Conservation (phyloP, 768 basidiomycete genomes). For the Leccinum broughii region DNA sequence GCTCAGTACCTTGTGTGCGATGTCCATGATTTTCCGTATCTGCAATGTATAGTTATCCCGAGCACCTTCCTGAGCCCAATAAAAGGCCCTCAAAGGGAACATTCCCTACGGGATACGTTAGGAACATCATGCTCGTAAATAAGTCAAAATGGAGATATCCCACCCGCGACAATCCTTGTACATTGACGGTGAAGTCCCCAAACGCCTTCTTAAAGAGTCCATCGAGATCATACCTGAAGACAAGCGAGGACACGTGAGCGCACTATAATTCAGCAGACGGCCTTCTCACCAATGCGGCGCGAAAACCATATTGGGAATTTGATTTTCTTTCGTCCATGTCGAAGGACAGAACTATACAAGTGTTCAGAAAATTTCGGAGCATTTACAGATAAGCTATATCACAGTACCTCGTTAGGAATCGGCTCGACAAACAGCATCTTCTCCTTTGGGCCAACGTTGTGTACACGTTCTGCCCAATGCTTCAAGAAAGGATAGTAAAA, state of each 20-base stretch:
- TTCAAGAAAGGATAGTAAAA: conserved; percentile 79
- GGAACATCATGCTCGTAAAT: background rate
- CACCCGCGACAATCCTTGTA: conserved; percentile 88
- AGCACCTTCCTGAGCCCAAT: conserved; percentile 84
- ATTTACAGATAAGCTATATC: background rate
- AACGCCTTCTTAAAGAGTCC: conserved; percentile 83
- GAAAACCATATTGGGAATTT: conserved; percentile 63
- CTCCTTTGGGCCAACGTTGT: conserved; percentile 44
- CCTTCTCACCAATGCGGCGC: conserved; percentile 69
- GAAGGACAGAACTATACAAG: conserved; percentile 68
- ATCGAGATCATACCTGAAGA: conserved; percentile 85
- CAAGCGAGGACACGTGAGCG: background rate
- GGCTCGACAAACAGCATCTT: conserved; percentile 78
- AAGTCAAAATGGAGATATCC: conserved; percentile 18
- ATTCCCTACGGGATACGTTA: conserved; percentile 60
- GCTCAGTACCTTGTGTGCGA: conserved; percentile 67
- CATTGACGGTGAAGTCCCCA: conserved; percentile 86
- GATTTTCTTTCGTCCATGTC: conserved; percentile 69
- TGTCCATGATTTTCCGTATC: conserved; percentile 73
- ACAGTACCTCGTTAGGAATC: conserved; percentile 87
- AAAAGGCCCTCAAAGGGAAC: conserved; percentile 77
- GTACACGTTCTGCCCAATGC: conserved; percentile 65
- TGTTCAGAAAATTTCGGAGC: conserved; percentile 6
- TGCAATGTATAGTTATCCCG: conserved; percentile 83
- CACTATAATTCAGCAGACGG: background rate